Conservation (phyloP, 73 alveolate species). For the Breviolum minutum region DNA sequence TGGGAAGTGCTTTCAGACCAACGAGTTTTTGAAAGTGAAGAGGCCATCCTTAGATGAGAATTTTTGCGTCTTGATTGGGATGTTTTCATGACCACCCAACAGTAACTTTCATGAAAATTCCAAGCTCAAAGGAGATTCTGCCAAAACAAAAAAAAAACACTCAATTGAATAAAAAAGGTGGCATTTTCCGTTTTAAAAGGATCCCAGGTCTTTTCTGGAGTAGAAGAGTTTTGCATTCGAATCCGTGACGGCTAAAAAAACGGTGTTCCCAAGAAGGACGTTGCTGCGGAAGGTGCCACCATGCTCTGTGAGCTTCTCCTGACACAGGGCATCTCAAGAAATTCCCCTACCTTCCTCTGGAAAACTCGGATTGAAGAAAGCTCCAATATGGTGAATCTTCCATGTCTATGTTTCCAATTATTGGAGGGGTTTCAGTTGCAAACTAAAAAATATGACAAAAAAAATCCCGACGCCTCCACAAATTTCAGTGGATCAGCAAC, state of each 20-base stretch:
- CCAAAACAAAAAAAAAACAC: no score
- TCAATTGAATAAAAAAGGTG: no score
- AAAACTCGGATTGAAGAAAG: background rate
- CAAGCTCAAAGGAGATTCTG: no score
- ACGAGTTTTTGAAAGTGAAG: slow-evolving; percentile 11
- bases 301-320: slow-evolving; percentile 43
- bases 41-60: background rate
- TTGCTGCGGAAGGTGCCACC: slow-evolving; percentile 60
- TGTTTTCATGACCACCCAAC: no score
- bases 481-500: background rate
- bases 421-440: no score
- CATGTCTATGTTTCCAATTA: background rate
- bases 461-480: background rate
- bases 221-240: slow-evolving; percentile 37
- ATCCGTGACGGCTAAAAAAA: slow-evolving; percentile 64
- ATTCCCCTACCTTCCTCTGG: background rate
- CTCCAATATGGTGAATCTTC: background rate
- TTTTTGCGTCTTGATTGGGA: background rate
- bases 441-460: background rate
- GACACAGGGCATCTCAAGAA: background rate
- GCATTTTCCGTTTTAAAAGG: background rate
- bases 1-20: background rate
- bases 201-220: slow-evolving; percentile 29
- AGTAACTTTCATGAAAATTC: no score
- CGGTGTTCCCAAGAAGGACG: background rate